A percentile compares a stretch with the other conserved stretches of the same genome.
Conservation (phyloP, 1,284 basidiomycete genomes). For the Taiwanofungus camphoratus region DNA sequence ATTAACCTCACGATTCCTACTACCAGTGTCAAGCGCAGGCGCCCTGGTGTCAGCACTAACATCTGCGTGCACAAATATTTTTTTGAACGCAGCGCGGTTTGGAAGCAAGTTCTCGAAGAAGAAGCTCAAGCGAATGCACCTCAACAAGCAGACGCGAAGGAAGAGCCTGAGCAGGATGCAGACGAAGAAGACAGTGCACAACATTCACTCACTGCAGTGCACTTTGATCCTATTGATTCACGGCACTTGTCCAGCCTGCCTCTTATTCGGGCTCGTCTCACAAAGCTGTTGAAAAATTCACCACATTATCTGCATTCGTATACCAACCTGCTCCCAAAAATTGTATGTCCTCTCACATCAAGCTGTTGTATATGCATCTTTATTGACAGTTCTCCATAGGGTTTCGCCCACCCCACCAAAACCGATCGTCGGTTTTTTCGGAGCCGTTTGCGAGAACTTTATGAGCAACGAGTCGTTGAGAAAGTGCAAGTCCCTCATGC, state of each 20-base stretch:
- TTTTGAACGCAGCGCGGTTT: constrained; percentile 61
- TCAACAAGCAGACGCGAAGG: constrained; percentile 23
- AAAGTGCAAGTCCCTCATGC: constrained; percentile 60
- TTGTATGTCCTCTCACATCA: constrained; percentile 49
- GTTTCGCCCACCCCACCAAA: constrained; percentile 65
- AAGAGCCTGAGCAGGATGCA: constrained; percentile 22
- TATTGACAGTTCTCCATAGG: constrained; percentile 38
- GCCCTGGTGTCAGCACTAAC: constrained; percentile 71
- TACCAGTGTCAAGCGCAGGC: constrained; percentile 63
- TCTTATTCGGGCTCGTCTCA: constrained; percentile 58
- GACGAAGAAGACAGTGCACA: constrained; percentile 33
- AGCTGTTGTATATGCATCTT: neutral
- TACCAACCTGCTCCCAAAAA: constrained; percentile 61
- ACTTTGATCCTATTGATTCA: constrained; percentile 69
- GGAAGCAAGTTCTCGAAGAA: constrained; percentile 68
- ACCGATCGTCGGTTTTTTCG: constrained; percentile 75
- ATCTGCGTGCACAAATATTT: constrained; percentile 76
- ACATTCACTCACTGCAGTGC: constrained; percentile 30
- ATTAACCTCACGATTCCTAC: constrained; percentile 1
- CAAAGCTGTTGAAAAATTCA: constrained; percentile 63
- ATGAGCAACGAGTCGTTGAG: constrained; percentile 66
- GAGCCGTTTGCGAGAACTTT: constrained; percentile 61
- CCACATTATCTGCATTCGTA: constrained; percentile 62
- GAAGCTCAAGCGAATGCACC: constrained; percentile 38
- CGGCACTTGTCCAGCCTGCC: constrained; percentile 69